A percentile compares a stretch with the other conserved stretches of the same genome.
Conservation (phyloP, 768 basidiomycete genomes). For the Hypholoma fasciculare region DNA sequence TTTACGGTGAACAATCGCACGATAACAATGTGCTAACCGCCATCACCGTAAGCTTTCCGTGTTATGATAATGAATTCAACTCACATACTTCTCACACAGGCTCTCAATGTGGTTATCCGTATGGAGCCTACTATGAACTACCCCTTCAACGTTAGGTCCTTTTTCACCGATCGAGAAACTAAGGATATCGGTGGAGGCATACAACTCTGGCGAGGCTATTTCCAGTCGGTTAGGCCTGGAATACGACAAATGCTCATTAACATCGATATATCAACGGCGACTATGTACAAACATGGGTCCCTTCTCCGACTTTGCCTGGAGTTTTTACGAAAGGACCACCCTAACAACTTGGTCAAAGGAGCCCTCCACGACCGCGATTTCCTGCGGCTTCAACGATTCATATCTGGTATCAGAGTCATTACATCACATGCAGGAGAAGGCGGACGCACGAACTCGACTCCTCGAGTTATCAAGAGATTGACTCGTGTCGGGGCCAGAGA, state of each 20-base stretch:
- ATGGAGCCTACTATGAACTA: conserved; percentile 73
- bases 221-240: conserved; percentile 77
- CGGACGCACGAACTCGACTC: conserved; percentile 37
- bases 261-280: conserved; percentile 78
- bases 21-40: conserved; percentile 67
- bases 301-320: conserved; percentile 61
- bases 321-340: conserved; percentile 38
- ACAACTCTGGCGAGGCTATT: conserved; percentile 77
- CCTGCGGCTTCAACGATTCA: conserved; percentile 40
- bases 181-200: conserved; percentile 63
- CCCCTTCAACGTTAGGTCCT: conserved; percentile 77
- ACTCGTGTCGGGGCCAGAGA: conserved; percentile 52
- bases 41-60: conserved; percentile 46
- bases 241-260: conserved; percentile 71
- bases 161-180: conserved; percentile 65
- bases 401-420: conserved; percentile 33
- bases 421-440: conserved; percentile 28
- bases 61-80: background rate
- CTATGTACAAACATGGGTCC: conserved; percentile 71
- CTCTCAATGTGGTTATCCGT: conserved; percentile 77
- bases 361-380: conserved; percentile 58
- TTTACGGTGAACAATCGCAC: conserved; percentile 62
- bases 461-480: conserved; percentile 65
- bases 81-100: conserved; percentile 34
- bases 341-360: conserved; percentile 31